phyloP scores from a whole-genome alignment of 148 eudicot genomes.

The Camellia japonica region DNA sequence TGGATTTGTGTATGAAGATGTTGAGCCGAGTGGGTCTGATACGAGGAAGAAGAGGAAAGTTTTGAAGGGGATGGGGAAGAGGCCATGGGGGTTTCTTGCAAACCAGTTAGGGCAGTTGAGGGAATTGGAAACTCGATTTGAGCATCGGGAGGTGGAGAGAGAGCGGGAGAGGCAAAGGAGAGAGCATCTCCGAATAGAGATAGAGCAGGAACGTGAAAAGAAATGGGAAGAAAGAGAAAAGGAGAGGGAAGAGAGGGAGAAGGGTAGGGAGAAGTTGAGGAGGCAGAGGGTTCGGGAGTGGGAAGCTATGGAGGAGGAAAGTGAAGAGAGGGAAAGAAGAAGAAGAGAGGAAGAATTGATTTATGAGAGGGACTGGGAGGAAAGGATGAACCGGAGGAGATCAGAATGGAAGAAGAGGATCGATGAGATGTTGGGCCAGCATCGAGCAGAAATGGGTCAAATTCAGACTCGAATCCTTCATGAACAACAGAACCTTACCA shows the following conservation, averaged over 20 bases:
- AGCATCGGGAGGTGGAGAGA: constrained; percentile 65
- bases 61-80: constrained; percentile 61
- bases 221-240: constrained; percentile 52
- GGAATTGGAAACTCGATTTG: constrained; percentile 69
- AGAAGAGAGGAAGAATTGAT: constrained; percentile 56
- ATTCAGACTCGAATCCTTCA: constrained; percentile 73
- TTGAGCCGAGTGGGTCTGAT: constrained; percentile 59
- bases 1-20: constrained; percentile 71
- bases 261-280: constrained; percentile 50
- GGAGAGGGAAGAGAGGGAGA: constrained; percentile 52
- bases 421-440: constrained; percentile 68
- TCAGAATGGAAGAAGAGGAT: constrained; percentile 74
- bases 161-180: constrained; percentile 63
- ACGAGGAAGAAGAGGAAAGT: constrained; percentile 65
- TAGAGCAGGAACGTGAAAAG: constrained; percentile 52
- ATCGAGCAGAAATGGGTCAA: constrained; percentile 73
- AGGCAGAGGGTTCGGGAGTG: constrained; percentile 51
- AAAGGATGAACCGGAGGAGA: constrained; percentile 64
- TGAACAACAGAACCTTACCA: constrained; percentile 77
- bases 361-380: constrained; percentile 71
- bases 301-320: constrained; percentile 65
- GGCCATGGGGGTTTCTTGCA: constrained; percentile 58
- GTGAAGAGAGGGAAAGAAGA: constrained; percentile 55
- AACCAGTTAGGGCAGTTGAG: constrained; percentile 58
- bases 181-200: constrained; percentile 44